Percentiles rank a stretch among this genome's conserved stretches.
These are phyloP conservation scores for Phytophthora ohioensis DNA, from an alignment of 352 stramenopile species.

Conservation along the genomic window DNA sequence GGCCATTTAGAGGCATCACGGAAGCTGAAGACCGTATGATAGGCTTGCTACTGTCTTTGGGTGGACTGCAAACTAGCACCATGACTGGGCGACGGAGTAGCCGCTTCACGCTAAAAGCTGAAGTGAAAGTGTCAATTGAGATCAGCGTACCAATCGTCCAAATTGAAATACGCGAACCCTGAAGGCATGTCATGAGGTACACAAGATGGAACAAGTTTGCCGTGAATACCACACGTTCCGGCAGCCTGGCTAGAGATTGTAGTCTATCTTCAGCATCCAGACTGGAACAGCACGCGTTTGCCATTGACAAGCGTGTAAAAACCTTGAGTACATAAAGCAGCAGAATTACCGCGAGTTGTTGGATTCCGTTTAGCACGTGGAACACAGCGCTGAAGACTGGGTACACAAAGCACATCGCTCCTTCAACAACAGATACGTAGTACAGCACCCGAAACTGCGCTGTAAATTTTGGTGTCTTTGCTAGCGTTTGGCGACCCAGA, in stretches of 20 bases:
- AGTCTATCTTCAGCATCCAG: constrained; percentile 1
- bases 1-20: constrained; percentile 2
- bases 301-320: constrained; percentile 2
- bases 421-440: constrained; percentile 19
- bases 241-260: constrained; percentile 9
- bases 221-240: constrained; percentile 26
- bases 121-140: constrained; percentile 11
- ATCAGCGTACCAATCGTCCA: constrained; percentile 6
- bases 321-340: constrained; percentile 22
- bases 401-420: constrained; percentile 27
- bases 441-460: constrained; percentile 18
- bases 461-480: constrained; percentile 9
- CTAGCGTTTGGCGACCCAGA: constrained; percentile 13
- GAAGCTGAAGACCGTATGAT: neutral
- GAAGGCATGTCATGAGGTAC: constrained; percentile 28
- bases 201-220: constrained; percentile 27
- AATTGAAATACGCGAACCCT: constrained; percentile 13
- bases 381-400: constrained; percentile 29
- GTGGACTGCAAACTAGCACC: neutral
- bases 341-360: constrained; percentile 20
- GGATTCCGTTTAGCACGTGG: neutral
- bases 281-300: constrained; percentile 7
- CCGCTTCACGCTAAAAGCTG: constrained; percentile 5
- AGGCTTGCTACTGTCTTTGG: neutral
- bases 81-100: constrained; percentile 7